Percentiles rank a stretch among this genome's conserved stretches.
These are phyloP conservation scores for Xerocomus spinulosus DNA, from an alignment of 768 basidiomycete species.

Conservation along the genomic window DNA sequence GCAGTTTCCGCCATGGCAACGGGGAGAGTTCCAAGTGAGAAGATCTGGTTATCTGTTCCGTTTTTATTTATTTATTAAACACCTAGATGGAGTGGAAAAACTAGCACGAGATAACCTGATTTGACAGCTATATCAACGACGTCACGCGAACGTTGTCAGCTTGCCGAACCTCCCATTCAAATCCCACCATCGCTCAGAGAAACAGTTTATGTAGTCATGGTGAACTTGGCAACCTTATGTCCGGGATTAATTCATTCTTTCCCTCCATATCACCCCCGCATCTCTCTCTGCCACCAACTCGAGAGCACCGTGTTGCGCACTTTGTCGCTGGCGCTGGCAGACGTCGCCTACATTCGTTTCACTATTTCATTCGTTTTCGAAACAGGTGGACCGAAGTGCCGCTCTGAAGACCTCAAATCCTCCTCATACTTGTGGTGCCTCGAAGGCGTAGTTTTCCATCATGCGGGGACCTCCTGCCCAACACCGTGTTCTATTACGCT, in stretches of 20 bases:
- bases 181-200: neutral
- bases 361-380: conserved; percentile 14
- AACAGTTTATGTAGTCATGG: conserved; percentile 21
- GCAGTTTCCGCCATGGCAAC: neutral
- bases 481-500: conserved; percentile 12
- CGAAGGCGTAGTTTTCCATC: conserved; percentile 3
- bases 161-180: conserved; percentile 5
- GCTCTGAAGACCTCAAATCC: neutral
- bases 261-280: conserved; percentile 8
- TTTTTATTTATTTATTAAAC: neutral
- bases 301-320: neutral
- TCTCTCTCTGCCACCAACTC: conserved; percentile 3
- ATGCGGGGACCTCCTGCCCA: conserved; percentile 14
- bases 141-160: neutral
- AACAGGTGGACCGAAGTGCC: neutral
- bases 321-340: conserved; percentile 10
- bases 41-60: neutral
- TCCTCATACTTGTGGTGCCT: neutral
- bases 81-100: conserved; percentile 1
- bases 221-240: conserved; percentile 9
- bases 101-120: neutral
- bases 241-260: conserved; percentile 4
- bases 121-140: neutral
- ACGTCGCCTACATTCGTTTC: conserved; percentile 24
- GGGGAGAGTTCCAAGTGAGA: neutral